phyloP scores from a whole-genome alignment of 306 rosid species.

The Dalbergia cochinchinensis region DNA sequence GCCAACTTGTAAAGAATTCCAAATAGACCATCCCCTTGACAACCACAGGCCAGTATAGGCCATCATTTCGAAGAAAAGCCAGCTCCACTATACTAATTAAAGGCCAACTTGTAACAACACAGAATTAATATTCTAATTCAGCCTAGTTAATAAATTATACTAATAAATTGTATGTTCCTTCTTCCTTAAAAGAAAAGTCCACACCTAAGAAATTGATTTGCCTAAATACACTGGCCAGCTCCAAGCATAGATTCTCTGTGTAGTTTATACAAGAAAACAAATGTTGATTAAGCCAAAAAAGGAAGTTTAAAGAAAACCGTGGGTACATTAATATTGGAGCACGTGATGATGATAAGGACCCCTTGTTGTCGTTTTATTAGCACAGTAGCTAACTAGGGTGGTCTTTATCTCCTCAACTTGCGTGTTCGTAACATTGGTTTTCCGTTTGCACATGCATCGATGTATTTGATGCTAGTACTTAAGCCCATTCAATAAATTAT shows the following conservation, averaged over 20 bases:
- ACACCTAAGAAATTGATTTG: slow-evolving; percentile 21
- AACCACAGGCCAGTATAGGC: slow-evolving; percentile 41
- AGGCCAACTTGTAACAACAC: slow-evolving; percentile 45
- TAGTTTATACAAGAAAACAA: slow-evolving; percentile 10
- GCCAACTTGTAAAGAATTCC: slow-evolving; percentile 46
- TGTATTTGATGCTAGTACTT: not conserved
- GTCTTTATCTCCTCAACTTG: slow-evolving; percentile 49
- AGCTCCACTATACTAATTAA: slow-evolving; percentile 33
- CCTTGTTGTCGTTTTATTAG: slow-evolving; percentile 52
- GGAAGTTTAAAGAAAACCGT: slow-evolving; percentile 39
- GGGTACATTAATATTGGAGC: slow-evolving; percentile 51
- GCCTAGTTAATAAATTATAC: not conserved
- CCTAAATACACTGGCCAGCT: slow-evolving; percentile 43
- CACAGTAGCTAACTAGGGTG: slow-evolving; percentile 23
- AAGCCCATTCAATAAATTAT: slow-evolving; percentile 6
- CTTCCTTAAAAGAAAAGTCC: slow-evolving; percentile 54
- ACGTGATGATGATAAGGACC: slow-evolving; percentile 56
- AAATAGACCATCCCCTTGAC: slow-evolving; percentile 26
- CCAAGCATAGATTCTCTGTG: slow-evolving; percentile 55
- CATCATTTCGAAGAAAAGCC: slow-evolving; percentile 52
- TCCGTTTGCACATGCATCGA: slow-evolving; percentile 35
- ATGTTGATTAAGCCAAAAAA: slow-evolving; percentile 41
- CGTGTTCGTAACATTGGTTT: slow-evolving; percentile 13
- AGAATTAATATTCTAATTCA: slow-evolving; percentile 37
- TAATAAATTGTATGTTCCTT: slow-evolving; percentile 36